These are phyloP conservation scores for Colletotrichum musae DNA, from an alignment of 2,329 filamentous ascomycete species.

Conservation along the genomic window DNA sequence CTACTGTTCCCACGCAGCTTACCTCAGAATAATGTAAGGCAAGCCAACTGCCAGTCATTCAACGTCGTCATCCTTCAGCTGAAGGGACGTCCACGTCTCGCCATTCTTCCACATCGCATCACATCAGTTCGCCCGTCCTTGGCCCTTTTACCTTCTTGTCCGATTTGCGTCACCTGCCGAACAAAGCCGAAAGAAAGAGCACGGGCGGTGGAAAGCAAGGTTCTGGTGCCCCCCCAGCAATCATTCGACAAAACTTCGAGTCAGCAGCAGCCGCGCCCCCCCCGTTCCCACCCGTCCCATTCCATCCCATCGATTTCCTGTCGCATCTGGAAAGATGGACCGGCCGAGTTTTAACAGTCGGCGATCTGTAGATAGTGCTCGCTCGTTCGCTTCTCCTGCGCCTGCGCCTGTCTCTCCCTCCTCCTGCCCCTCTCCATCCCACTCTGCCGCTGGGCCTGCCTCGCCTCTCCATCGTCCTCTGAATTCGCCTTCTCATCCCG, in stretches of 20 bases:
- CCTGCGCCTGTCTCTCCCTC: neutral
- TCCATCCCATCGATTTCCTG: slow-evolving; percentile 20
- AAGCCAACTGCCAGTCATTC: no score
- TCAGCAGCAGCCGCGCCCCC: slow-evolving; percentile 25
- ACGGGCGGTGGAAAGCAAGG: slow-evolving; percentile 27
- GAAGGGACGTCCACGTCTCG: no score
- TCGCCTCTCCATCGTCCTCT: slow-evolving; percentile 21
- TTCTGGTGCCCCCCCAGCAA: slow-evolving; percentile 12
- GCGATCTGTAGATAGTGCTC: slow-evolving; percentile 44
- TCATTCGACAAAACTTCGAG: slow-evolving; percentile 26
- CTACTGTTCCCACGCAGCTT: no score
- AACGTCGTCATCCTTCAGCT: no score
- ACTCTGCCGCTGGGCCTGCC: slow-evolving; percentile 43
- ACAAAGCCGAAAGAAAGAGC: slow-evolving; percentile 17
- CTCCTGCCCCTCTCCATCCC: neutral
- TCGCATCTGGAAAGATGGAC: slow-evolving; percentile 43
- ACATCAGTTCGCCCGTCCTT: neutral
- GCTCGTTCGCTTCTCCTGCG: slow-evolving; percentile 34
- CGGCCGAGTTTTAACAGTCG: slow-evolving; percentile 45
- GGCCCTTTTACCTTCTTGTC: neutral
- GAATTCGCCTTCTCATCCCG: slow-evolving; percentile 20
- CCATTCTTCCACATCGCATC: neutral
- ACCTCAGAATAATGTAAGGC: no score
- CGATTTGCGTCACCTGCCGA: neutral
- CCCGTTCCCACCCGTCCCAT: slow-evolving; percentile 3